A percentile compares a stretch with the other conserved stretches of the same genome.
Evolutionary conservation across 306 rosid species (phyloP).

Genomic region (Ceratonia siliqua): DNA sequence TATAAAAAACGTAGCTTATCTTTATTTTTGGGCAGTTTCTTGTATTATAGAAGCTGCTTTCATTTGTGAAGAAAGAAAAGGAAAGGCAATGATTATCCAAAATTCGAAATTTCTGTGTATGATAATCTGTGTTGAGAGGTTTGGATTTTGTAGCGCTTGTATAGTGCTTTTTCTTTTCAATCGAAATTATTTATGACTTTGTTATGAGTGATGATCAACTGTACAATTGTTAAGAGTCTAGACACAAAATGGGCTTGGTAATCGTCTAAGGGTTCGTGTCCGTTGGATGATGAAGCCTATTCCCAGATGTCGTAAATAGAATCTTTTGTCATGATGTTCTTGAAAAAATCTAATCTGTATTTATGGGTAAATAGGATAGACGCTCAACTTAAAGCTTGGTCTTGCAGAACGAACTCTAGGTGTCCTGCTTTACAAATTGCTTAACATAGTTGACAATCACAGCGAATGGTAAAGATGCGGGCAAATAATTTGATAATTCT

Average conservation of each 20-base stretch:
- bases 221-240: not conserved
- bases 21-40: not conserved
- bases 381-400: too few relatives aligned
- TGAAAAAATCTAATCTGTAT: not conserved
- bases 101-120: not conserved
- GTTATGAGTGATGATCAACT: not conserved
- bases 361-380: too few relatives aligned
- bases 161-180: not conserved
- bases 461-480: not conserved
- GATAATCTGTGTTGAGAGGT: not conserved
- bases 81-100: not conserved
- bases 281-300: not conserved
- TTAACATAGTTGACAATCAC: not conserved
- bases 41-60: not conserved
- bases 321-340: not conserved
- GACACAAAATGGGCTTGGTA: not conserved
- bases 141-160: not conserved
- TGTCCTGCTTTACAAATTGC: not conserved
- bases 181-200: not conserved
- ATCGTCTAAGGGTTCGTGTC: not conserved
- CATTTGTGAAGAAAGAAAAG: not conserved
- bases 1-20: not conserved
- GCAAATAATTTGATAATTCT: conserved; percentile 18
- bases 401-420: not conserved
- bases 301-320: too few relatives aligned